Evolutionary conservation across 495 filamentous ascomycete genomes (phyloP).

Genomic region (Neurospora africana): DNA sequence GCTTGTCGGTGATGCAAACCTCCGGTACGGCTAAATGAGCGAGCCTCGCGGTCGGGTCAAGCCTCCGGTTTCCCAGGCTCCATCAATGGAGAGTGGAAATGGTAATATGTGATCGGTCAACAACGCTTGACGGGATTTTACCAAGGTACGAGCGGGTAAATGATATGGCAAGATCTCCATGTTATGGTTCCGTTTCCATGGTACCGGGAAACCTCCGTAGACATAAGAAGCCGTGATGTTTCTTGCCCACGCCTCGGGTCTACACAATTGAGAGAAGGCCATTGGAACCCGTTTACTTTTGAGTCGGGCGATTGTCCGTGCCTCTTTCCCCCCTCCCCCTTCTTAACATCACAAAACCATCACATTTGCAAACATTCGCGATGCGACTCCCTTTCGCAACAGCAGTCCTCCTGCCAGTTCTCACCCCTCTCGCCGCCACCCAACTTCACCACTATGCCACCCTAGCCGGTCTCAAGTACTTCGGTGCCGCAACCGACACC

Average conservation of each 20-base stretch:
- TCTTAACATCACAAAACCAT: not conserved
- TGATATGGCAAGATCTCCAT: not conserved
- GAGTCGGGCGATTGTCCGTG: not conserved
- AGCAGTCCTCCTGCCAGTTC: slow-evolving; percentile 8
- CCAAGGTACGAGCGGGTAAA: not conserved
- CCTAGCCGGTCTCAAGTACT: slow-evolving; percentile 35
- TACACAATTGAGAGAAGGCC: not conserved
- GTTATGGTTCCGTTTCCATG: not conserved
- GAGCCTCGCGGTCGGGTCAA: not conserved
- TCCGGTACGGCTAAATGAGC: not conserved
- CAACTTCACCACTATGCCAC: slow-evolving; percentile 31
- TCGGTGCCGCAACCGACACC: slow-evolving; percentile 41
- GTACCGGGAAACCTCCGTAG: not conserved
- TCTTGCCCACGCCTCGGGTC: not conserved
- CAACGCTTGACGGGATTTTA: not conserved
- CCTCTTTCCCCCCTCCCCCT: not conserved
- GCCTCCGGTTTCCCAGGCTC: not conserved
- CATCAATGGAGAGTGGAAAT: not conserved
- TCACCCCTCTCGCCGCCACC: slow-evolving; percentile 8
- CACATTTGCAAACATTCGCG: not conserved
- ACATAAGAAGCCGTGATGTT: not conserved
- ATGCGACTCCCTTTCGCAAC: slow-evolving; percentile 5
- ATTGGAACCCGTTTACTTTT: not conserved
- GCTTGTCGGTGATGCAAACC: not conserved
- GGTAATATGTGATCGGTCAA: not conserved